Evolutionary conservation across 331 rosid genomes (phyloP).

Genomic region (Rosa hybrid): DNA sequence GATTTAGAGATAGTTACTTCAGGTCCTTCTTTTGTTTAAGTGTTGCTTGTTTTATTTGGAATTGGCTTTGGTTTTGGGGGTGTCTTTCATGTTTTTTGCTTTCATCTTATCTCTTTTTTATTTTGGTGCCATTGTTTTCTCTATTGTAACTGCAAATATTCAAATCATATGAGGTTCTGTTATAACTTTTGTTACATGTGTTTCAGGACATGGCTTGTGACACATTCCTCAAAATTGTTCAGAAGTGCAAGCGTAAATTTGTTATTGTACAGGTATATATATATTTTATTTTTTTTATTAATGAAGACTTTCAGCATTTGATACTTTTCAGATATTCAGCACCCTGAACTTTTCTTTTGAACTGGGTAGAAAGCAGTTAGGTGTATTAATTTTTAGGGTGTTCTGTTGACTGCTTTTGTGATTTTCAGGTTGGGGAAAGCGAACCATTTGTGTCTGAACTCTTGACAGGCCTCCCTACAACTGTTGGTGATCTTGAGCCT

Average conservation of each 20-base stretch:
- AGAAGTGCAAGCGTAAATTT: slow-evolving; percentile 90
- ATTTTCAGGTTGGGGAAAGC: slow-evolving; percentile 78
- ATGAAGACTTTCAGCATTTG: neutral
- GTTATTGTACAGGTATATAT: slow-evolving; percentile 71
- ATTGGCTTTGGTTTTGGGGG: neutral
- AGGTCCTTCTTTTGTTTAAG: neutral
- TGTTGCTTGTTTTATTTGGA: neutral
- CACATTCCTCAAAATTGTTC: slow-evolving; percentile 87
- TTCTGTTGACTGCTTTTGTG: slow-evolving; percentile 22
- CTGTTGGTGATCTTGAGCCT: slow-evolving; percentile 87
- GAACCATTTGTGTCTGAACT: slow-evolving; percentile 95
- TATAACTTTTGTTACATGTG: slow-evolving; percentile 8
- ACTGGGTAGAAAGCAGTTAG: neutral
- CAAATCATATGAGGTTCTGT: neutral
- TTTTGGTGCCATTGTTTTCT: neutral
- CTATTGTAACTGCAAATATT: neutral
- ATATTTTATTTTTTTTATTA: neutral
- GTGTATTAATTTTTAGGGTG: neutral
- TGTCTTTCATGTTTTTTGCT: neutral
- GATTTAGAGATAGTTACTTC: neutral
- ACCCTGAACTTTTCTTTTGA: neutral
- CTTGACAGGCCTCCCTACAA: slow-evolving; percentile 68
- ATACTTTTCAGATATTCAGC: neutral
- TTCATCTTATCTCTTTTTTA: neutral
- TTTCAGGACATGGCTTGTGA: slow-evolving; percentile 98